Evolutionary conservation across 139 green algal species (phyloP).

Genomic region (Pedinophyceae sp.): DNA sequence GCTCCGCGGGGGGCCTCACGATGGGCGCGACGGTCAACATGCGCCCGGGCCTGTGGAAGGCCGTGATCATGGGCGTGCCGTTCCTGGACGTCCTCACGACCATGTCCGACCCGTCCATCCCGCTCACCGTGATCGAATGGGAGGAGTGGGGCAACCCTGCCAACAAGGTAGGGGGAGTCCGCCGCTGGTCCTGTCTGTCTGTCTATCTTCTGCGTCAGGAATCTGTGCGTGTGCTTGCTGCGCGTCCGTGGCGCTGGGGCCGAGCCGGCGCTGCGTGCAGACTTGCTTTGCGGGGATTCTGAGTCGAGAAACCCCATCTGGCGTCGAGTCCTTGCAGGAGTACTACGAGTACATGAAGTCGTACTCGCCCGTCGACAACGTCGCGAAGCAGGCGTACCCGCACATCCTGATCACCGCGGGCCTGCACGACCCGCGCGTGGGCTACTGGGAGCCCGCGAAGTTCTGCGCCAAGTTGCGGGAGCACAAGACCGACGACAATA

Average conservation of each 20-base stretch:
- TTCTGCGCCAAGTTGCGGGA: constrained; percentile 58
- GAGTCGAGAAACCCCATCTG: no score
- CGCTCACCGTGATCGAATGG: constrained; percentile 42
- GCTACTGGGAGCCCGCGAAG: constrained; percentile 64
- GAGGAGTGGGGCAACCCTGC: constrained; percentile 26
- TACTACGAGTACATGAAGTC: constrained; percentile 75
- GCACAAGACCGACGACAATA: constrained; percentile 8
- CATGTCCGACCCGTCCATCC: constrained; percentile 48
- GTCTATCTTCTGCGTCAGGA: no score
- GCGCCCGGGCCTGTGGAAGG: constrained; percentile 42
- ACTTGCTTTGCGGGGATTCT: no score
- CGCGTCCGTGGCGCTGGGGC: no score
- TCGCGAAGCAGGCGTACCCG: constrained; percentile 40
- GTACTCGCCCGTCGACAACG: constrained; percentile 85
- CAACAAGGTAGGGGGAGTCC: no score
- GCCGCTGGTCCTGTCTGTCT: no score
- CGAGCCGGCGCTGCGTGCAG: no score
- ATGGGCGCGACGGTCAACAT: constrained; percentile 59
- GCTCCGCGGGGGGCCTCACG: constrained; percentile 53
- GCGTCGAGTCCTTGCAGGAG: no score
- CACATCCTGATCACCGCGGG: constrained; percentile 67
- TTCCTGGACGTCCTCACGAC: constrained; percentile 74
- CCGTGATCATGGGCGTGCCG: constrained; percentile 51
- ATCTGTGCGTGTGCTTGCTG: no score
- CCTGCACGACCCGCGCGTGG: constrained; percentile 67